These are phyloP conservation scores for Dittrichia graveolens DNA, from an alignment of 129 eudicot genomes.

Conservation along the genomic window DNA sequence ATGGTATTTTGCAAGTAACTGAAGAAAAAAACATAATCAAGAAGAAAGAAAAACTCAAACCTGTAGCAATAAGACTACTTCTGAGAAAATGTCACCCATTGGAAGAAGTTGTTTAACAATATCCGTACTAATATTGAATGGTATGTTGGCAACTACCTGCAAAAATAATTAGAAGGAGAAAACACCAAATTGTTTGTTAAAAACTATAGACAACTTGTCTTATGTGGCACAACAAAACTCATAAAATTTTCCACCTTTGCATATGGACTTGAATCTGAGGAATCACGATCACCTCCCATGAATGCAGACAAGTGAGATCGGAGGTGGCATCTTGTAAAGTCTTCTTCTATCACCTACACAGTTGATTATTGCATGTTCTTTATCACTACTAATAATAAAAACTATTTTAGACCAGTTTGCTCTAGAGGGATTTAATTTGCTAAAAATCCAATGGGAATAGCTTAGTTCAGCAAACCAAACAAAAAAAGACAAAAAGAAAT, in stretches of 20 bases:
- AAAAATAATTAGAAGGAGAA: conserved; percentile 5
- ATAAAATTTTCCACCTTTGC: conserved; percentile 63
- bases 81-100: conserved; percentile 96
- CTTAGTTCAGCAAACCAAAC: background rate
- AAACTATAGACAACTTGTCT: background rate
- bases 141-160: conserved; percentile 95
- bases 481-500: background rate
- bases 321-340: conserved; percentile 78
- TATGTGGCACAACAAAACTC: background rate
- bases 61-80: conserved; percentile 96
- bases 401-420: background rate
- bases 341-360: conserved; percentile 82
- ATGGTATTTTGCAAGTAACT: background rate
- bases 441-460: background rate
- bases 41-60: conserved; percentile 35
- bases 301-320: conserved; percentile 70
- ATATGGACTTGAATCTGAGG: conserved; percentile 39
- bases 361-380: conserved; percentile 12
- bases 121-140: conserved; percentile 92
- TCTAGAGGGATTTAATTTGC: background rate
- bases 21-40: background rate
- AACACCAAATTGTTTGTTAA: background rate
- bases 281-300: conserved; percentile 39
- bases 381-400: background rate
- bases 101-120: conserved; percentile 95